Evolutionary conservation across 371 early-diverging fungal genomes (phyloP), one percentile per base, ranked within the genome.

Genomic region (Mucor plumbeus): DNA sequence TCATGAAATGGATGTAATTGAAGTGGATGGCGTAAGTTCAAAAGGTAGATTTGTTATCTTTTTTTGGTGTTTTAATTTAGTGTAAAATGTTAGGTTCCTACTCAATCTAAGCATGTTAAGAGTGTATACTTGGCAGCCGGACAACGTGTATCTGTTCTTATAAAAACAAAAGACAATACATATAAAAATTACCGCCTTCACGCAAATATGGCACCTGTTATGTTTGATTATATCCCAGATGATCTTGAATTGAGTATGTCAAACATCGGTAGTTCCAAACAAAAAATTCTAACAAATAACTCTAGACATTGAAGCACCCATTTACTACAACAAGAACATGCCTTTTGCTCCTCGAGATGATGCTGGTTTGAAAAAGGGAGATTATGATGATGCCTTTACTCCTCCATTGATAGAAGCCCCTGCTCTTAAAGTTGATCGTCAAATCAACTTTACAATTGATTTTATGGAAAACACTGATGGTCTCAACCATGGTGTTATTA

Each of bases 401-500:
- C 71, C 70, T 1, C 86, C 85, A 17, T 61, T 83, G 26, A 64
- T 68, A 1, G 62, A 73, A 14, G 67, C 76, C n/a, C 70, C 79
- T n/a, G 64, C 77, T 13, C 70, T 80, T 14, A 14, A 47, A 0
- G 77, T 88, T 26, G 82, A 84, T 67, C 73, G 77, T 66, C 77
- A 80, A 14, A 62, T 88, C 61, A 76, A 81, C n/a, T 68, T 91
- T 72, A 85, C 84, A n/a, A 83, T 88, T 43, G 79, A 76, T 67
- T 91, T 91, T 63, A 76, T 80, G 19, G 87, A 90, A 59, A 78
- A 82, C 54, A 83, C 85, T 43, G 94, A 95, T 63, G 91, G 91
- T 35, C 73, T 85, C 76, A 92, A 92, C 80, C 91, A 88, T 71
- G 93, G 92, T 40, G 77, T 87, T 1, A 91, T 95, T 83, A 94